Evolutionary conservation across 495 filamentous ascomycete species (phyloP).

Genomic region (Aspergillus homomorphus): DNA sequence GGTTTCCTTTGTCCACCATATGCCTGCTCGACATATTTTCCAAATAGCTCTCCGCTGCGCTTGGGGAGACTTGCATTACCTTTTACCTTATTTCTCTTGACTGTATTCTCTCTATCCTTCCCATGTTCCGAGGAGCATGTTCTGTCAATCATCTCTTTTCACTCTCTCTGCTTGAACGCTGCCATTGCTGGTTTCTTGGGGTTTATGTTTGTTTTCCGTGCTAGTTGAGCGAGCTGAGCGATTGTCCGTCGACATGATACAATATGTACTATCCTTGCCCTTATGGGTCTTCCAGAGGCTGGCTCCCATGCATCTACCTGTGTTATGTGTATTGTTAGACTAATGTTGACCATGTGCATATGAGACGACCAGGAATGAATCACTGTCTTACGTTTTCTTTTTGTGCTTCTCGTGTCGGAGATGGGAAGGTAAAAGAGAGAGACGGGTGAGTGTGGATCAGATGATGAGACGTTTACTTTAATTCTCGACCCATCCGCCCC

Average conservation of each 20-base stretch:
- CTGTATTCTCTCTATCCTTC: neutral
- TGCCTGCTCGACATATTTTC: neutral
- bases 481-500: neutral
- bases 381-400: neutral
- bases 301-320: neutral
- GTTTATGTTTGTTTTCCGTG: neutral
- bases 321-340: neutral
- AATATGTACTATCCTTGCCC: neutral
- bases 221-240: neutral
- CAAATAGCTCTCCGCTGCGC: neutral
- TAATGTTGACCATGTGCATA: no score
- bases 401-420: neutral
- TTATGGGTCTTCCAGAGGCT: neutral
- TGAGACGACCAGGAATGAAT: no score
- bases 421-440: neutral
- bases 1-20: neutral
- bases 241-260: neutral
- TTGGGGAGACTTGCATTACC: neutral
- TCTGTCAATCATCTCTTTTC: neutral
- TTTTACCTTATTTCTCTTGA: neutral
- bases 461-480: no score
- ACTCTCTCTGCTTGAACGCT: neutral
- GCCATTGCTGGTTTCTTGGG: neutral
- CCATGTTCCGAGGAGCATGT: neutral
- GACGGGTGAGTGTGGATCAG: no score